Base-by-base conservation (phyloP, 2,329 filamentous ascomycete genomes). In the Ophiostoma triangulosporum region DNA sequence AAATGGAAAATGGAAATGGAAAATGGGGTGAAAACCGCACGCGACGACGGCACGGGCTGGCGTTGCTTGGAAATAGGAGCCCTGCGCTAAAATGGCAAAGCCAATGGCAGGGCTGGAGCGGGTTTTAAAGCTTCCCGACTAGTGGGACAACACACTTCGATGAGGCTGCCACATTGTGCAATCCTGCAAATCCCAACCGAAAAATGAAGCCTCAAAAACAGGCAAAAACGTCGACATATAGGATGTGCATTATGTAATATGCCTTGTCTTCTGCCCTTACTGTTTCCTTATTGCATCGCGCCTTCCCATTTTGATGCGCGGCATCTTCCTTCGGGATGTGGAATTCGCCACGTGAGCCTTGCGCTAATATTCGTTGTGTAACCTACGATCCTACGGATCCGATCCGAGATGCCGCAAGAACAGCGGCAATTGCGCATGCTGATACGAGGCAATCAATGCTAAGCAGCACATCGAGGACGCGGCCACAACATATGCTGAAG, bases 61-160 rank as follows among this genome's bases (percentile, higher is more conserved):
- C 31, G 31, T 33, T 29, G 43, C 8, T n/a, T 6, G 35, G 2
- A 36, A 14, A 36, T 32, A 36, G 38, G 52, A 54, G 52, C 52
- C 52, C 48, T 54, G 53, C 53, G 53, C 53, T 51, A 48, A 40
- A 35, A 51, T n/a, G n/a, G n/a, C n/a, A n/a, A 40, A 24, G 48
- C 48, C 53, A 54, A 54, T 51, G 31, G 53, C 17, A 51, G 52
- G 29, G 38, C 38, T 50, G 33, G 38, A 27, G 38, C 6, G n/a
- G 20, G 29, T 52, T 48, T 38, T 49, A 48, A 54, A 43, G 33
- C 3, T 35, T 9, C 26, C 48, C 49, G 46, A 33, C 40, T 32
- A 54, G 40, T 27, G 40, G 33, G 15, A 46, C 43, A 46, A 46
- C 43, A 33, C n/a, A 22, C 40, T n/a, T 17, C 40, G 24, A 49